Evolutionary conservation across 2,329 filamentous ascomycete genomes (phyloP), one percentile per base, ranked within the genome.

Genomic region (Aureobasidium melanogenum): DNA sequence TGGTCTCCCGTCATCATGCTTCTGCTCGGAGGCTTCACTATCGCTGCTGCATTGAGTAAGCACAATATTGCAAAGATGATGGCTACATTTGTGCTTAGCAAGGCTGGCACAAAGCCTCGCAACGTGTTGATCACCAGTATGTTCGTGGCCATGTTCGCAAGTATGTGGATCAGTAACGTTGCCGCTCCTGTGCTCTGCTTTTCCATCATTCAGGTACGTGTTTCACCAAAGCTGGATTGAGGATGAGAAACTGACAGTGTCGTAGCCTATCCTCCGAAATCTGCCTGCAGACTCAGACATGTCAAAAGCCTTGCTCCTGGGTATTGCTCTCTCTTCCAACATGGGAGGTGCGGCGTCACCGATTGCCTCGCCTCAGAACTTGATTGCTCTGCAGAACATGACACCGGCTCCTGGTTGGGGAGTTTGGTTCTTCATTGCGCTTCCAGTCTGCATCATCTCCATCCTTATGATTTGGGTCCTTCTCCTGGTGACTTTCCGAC

Each of bases 1-100:
- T 99, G 94, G 94, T 97, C 93, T 3, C 93, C 94, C 0, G 94
- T 99, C 60, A 99, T 99, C 67, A 97, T 99, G 94, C 84, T 99
- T 17, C 80, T 99, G 24, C 85, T 99, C 0, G 94, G 94, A 67
- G 94, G 94, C 34, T 99, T 99, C 71, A 96, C 94, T 2, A 87
- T 99, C 59, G 94, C 94, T 10, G 94, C 94, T 0, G 95, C 94
- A 0, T 77, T 99, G 60, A 96, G 91, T 52, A 99, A 99, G 74
- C 96, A 96, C 75, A 94, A 92, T 67, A 97, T 99, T 69, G 94
- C 96, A 64, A 97, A 97, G 76, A 88, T 94, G 71, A 91, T 99
- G 77, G 94, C 94, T 1, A 97, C 93, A 1, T 91, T 97, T 69
- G 89, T 99, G 30, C 82, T 99, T 36, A 96, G 91, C 79, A 97